Base-by-base conservation (phyloP, 73 alveolate genomes). In the Breviolum minutum region DNA sequence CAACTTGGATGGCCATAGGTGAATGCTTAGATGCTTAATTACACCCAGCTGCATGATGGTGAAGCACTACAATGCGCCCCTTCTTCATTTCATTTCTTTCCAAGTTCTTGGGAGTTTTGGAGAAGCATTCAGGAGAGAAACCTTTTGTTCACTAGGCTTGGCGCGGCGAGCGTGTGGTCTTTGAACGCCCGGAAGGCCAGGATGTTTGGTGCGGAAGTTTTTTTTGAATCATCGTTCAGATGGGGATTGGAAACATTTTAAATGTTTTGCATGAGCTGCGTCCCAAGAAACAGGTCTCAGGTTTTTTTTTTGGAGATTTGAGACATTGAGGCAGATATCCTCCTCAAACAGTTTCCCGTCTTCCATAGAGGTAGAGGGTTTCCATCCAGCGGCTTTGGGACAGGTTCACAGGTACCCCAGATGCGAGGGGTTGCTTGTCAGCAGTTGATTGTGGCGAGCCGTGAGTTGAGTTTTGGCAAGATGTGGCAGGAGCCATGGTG, bases 111-210 rank as follows among this genome's bases (percentile, higher is more conserved):
- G 17, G 62, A 24, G 77, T 68, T 4, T 17, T 22, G 85, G 48
- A n/a, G 60, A 40, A 24, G 17, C 77, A 68, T 14, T 22, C n/a
- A 68, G 77, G n/a, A 68, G 77, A 17, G n/a, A 22, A 22, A 17
- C 24, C 6, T 68, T 22, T 14, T 14, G 77, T 22, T 22, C 17
- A 68, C 81, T 12, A 92, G 98, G 98, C 98, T 7, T 92, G 98
- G 98, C 98, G 98, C 64, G 70, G 84, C 90, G 98, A 92, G 73
- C 98, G 98, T 19, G 98, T 92, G 81, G 98, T 92, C 98, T 92
- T 74, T 80, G 98, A 92, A 68, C 89, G 98, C 19, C 80, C 79
- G 29, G 60, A 22, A 27, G 98, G 98, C 20, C 14, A 13, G 83
- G 83, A 13, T 40, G 54, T 40, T 40, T 40, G 54, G 54, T 40